Base-by-base conservation (phyloP, 2,329 filamentous ascomycete species). In the Ophiocordyceps robertsii region DNA sequence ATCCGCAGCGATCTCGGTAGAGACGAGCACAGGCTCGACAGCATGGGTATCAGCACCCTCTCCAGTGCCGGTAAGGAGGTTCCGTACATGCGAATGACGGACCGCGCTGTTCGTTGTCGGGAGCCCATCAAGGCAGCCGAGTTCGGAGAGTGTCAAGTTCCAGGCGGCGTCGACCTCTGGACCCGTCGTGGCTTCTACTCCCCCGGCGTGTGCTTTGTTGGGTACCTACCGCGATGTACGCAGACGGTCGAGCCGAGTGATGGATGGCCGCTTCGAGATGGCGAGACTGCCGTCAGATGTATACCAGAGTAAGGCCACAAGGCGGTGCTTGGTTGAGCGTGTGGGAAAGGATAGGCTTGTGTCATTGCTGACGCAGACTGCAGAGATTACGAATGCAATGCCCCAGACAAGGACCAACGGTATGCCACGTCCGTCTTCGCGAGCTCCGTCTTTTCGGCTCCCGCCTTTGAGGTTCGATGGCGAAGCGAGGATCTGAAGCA, bases 401-500 rank as follows among this genome's bases (percentile, higher is more conserved):
- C 45, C 17, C 31, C 43, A 14, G 46, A 38, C 2, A 38, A 44
- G 12, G 49, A 56, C 35, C 51, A 49, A 16, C 47, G 47, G 19
- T 58, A 47, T 37, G 52, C 52, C 4, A 49, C 42, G 5, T 45
- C 47, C 7, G 42, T 48, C 12, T 51, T 49, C 38, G 47, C 46
- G 29, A 49, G 46, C 2, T 50, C 47, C 12, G 43, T 46, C n/a
- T 42, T 54, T 3, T 56, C 53, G 9, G 56, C 50, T 9, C 56
- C 55, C 9, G 55, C 56, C 29, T 57, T 57, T 36, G 56, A 57
- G 40, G 54, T 56, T 35, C 50, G 55, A 6, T 57, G 56, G 55
- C 47, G 50, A 21, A 44, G 44, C 11, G 44, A 43, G 33, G 53
- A 55, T 31, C 38, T 53, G 2, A 39, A 43, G 1, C 33, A 35